These are phyloP conservation scores for Abrus pulchellus DNA, from an alignment of 306 rosid genomes.

Conservation along the genomic window DNA sequence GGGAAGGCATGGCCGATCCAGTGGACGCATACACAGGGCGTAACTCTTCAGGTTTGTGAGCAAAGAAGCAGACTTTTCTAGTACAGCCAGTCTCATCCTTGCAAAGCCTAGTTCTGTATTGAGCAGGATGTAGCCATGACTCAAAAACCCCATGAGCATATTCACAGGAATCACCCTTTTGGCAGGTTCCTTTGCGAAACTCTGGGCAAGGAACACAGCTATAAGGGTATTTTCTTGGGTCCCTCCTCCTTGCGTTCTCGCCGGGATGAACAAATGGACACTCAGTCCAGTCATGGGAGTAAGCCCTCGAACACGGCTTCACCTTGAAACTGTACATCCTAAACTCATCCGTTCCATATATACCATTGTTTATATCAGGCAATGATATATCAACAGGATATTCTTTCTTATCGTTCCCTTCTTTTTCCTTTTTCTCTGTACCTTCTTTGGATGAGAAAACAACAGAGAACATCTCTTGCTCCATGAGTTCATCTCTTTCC, in stretches of 20 bases:
- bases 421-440: slow-evolving; percentile 75
- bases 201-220: slow-evolving; percentile 99
- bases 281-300: slow-evolving; percentile 99
- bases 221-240: slow-evolving; percentile 95
- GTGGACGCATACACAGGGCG: slow-evolving; percentile 96
- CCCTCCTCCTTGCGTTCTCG: slow-evolving; percentile 98
- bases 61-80: slow-evolving; percentile 97
- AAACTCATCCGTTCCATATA: slow-evolving; percentile 89
- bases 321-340: slow-evolving; percentile 98
- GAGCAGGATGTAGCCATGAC: slow-evolving; percentile 99
- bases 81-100: slow-evolving; percentile 94
- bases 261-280: slow-evolving; percentile 99
- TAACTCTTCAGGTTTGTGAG: slow-evolving; percentile 87
- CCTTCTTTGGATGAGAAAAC: slow-evolving; percentile 56
- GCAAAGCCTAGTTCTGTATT: slow-evolving; percentile 95
- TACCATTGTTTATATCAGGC: slow-evolving; percentile 94
- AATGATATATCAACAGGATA: slow-evolving; percentile 85
- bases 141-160: slow-evolving; percentile 98
- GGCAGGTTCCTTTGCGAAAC: slow-evolving; percentile 93
- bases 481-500: slow-evolving; percentile 55
- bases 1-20: slow-evolving; percentile 98
- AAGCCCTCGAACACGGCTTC: slow-evolving; percentile 99
- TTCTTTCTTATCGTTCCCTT: slow-evolving; percentile 89
- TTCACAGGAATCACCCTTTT: slow-evolving; percentile 89
- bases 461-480: slow-evolving; percentile 49